Conservation (phyloP, 805 yeast genomes). For the Maudiozyma turicensis region DNA sequence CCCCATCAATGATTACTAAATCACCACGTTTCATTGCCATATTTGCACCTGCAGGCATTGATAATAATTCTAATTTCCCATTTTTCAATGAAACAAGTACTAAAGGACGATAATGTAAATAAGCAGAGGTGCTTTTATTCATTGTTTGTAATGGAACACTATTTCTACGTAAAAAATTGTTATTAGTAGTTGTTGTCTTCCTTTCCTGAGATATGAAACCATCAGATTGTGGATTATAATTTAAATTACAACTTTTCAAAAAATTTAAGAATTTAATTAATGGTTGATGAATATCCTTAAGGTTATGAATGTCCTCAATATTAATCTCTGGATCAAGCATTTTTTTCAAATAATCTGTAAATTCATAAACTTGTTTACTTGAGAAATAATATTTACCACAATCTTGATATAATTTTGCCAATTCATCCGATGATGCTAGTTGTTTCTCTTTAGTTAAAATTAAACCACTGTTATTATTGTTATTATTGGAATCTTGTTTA, state of each 20-base stretch:
- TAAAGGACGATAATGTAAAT: constrained; percentile 31
- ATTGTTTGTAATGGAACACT: background rate
- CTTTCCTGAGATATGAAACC: constrained; percentile 22
- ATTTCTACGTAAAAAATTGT: background rate
- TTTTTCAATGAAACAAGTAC: constrained; percentile 47
- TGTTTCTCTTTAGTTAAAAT: constrained; percentile 43
- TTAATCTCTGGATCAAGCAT: constrained; percentile 6
- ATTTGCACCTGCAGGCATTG: constrained; percentile 59
- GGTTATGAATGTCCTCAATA: constrained; percentile 2
- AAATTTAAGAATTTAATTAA: constrained; percentile 30
- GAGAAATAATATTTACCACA: constrained; percentile 49
- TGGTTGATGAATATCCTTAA: background rate
- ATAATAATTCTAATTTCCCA: constrained; percentile 61
- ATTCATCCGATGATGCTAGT: constrained; percentile 49
- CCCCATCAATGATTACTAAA: constrained; percentile 73
- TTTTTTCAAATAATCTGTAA: constrained; percentile 31
- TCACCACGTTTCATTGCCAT: constrained; percentile 49
- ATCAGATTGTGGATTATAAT: constrained; percentile 32
- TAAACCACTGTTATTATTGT: constrained; percentile 36
- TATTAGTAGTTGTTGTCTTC: background rate
- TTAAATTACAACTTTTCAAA: constrained; percentile 37
- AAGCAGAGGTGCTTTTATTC: constrained; percentile 7
- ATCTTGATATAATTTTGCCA: constrained; percentile 38
- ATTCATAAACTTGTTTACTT: constrained; percentile 31
- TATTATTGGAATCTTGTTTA: background rate